Evolutionary conservation across 2,329 filamentous ascomycete species (phyloP), one percentile per base, ranked within the genome.

Genomic region (Trichoderma arundinaceum): DNA sequence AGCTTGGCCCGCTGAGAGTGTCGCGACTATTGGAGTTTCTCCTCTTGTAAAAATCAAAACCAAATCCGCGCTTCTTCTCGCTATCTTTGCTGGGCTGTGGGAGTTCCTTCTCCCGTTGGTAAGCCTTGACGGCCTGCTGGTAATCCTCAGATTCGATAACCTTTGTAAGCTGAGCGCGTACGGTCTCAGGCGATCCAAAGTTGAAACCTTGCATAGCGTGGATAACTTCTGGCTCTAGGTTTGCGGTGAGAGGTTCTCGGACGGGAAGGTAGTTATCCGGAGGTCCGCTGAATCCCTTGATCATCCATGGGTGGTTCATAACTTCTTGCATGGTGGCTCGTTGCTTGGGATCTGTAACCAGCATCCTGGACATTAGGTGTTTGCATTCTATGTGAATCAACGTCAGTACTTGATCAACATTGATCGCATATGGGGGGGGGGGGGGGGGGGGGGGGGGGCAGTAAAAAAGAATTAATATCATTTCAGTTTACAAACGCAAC

Each of bases 131-230:
- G 6, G 92, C 93, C 66, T 89, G 88, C 72, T 96, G 92, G 71
- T 99, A 99, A 46, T 98, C 94, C 7, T 96, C 93, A 0, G 94
- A 97, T 72, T 96, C 91, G 67, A 99, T 86, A n/a, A 94, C 86
- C 69, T 90, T 91, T 9, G 88, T 91, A 49, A 99, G 84, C 74
- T 97, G 92, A 2, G 87, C 81, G 65, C 87, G 89, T 74, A 99
- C 97, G 65, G 87, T 86, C 61, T 97, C 93, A 1, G 92, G 86
- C 0, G 92, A 86, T 0, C 95, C 95, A 80, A 98, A 99, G 77
- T 98, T 96, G 77, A 99, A 99, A 2, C 95, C 95, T 28, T 93
- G 96, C 95, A 99, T 99, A 71, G 92, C 94, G 56, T 92, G 87
- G 65, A 99, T 87, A 4, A 98, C 90, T 49, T 91, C 89, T 1